Percentiles rank a stretch among this genome's conserved stretches.
phyloP scores from a whole-genome alignment of 306 rosid genomes.

The Cicer yamashitae region DNA sequence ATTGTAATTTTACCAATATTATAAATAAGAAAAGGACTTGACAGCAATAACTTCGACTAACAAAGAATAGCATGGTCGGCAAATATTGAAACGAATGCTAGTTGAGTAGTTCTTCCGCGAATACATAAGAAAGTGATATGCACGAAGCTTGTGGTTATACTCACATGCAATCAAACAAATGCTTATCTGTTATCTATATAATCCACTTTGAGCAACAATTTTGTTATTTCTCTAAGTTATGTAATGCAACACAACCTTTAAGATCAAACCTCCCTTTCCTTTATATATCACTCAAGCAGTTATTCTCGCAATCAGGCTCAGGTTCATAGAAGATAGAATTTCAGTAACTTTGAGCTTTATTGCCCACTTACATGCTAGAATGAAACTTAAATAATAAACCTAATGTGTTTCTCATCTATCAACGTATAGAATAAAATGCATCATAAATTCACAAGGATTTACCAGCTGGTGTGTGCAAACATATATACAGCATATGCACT shows the following conservation, averaged over 20 bases:
- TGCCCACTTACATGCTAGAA: conserved; percentile 21
- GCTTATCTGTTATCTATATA: neutral
- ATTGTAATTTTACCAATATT: neutral
- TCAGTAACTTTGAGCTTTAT: neutral
- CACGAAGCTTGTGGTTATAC: neutral
- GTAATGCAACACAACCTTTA: conserved; percentile 7
- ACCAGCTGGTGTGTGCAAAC: conserved; percentile 23
- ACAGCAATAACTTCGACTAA: conserved; percentile 4
- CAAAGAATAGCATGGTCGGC: conserved; percentile 21
- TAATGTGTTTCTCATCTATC: conserved; percentile 13
- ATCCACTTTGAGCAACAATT: conserved; percentile 13
- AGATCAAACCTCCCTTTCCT: conserved; percentile 27
- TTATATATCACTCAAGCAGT: conserved; percentile 34
- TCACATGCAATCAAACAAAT: conserved; percentile 12
- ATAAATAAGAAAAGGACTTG: neutral
- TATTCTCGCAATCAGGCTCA: conserved; percentile 29
- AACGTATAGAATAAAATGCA: conserved; percentile 27
- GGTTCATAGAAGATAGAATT: conserved; percentile 15
- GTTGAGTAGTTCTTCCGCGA: conserved; percentile 5
- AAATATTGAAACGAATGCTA: conserved; percentile 1
- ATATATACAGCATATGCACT: conserved; percentile 15
- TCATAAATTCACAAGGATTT: conserved; percentile 25
- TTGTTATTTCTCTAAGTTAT: conserved; percentile 7
- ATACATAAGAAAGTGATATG: conserved; percentile 1
- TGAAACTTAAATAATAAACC: conserved; percentile 33